Percentiles rank a stretch among this genome's conserved stretches.
These are phyloP conservation scores for Aureobasidium sp. DNA, from an alignment of 2,329 filamentous ascomycete genomes.

Conservation along the genomic window DNA sequence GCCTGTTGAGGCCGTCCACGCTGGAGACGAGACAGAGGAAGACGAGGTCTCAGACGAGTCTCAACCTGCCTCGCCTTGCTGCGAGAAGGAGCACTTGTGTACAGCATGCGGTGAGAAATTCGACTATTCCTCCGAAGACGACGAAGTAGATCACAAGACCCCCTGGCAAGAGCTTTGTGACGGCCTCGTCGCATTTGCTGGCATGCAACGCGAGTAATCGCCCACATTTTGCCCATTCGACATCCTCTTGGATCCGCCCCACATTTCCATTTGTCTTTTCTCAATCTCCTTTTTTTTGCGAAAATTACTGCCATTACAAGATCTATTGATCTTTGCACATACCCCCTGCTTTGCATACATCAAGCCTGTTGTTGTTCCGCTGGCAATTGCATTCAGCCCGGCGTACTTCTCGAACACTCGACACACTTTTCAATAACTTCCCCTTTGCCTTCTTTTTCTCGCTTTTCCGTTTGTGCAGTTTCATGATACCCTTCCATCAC, in stretches of 20 bases:
- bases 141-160: slow-evolving; percentile 15
- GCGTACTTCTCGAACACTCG: background rate
- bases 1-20: no score
- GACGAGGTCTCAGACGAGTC: background rate
- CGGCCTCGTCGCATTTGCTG: slow-evolving; percentile 23
- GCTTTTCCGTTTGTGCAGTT: background rate
- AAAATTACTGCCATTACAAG: background rate
- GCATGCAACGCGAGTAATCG: slow-evolving; percentile 20
- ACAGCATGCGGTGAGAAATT: background rate
- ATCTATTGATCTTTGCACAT: background rate
- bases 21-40: background rate
- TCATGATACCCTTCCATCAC: background rate
- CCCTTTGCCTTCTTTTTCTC: background rate
- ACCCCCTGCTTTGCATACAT: background rate
- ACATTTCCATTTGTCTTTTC: background rate
- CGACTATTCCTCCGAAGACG: slow-evolving; percentile 10
- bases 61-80: background rate
- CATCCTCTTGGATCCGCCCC: background rate
- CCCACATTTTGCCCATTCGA: background rate
- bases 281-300: background rate
- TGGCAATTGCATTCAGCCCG: background rate
- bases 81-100: background rate
- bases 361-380: background rate
- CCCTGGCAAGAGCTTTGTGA: slow-evolving; percentile 29
- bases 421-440: no score